Conservation (phyloP, 1,139 yeast genomes). For the Kodamaea anthophila region DNA sequence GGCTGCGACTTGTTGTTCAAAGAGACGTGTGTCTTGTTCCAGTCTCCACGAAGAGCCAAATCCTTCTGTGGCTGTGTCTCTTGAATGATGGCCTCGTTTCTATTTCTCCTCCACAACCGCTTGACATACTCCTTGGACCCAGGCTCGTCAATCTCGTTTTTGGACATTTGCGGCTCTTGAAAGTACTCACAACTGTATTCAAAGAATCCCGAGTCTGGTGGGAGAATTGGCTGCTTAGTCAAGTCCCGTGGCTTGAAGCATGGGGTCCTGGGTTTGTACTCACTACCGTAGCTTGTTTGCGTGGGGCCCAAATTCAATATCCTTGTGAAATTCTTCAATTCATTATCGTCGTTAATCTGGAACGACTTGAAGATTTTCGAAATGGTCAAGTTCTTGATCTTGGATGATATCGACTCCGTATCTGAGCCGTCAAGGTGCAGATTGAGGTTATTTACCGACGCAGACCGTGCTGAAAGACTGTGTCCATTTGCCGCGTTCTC, state of each 20-base stretch:
- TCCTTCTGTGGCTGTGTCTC: slow-evolving; percentile 89
- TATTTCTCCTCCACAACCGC: slow-evolving; percentile 81
- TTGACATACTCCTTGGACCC: slow-evolving; percentile 84
- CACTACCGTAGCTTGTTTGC: slow-evolving; percentile 44
- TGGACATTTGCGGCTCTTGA: slow-evolving; percentile 94
- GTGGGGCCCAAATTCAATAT: slow-evolving; percentile 38
- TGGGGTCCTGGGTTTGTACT: slow-evolving; percentile 46
- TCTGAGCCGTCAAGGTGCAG: slow-evolving; percentile 19
- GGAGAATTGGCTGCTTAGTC: slow-evolving; percentile 40
- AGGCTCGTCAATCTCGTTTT: slow-evolving; percentile 83
- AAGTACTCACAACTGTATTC: slow-evolving; percentile 89
- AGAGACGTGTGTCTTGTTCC: slow-evolving; percentile 63
- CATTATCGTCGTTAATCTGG: slow-evolving; percentile 37
- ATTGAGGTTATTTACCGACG: slow-evolving; percentile 24
- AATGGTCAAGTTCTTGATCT: slow-evolving; percentile 34
- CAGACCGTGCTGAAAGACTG: slow-evolving; percentile 25
- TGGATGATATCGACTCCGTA: slow-evolving; percentile 32
- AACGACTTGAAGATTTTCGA: slow-evolving; percentile 40
- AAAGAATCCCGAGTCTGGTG: slow-evolving; percentile 69
- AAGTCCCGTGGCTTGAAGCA: slow-evolving; percentile 40
- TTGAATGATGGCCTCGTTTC: slow-evolving; percentile 81
- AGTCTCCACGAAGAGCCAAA: slow-evolving; percentile 74
- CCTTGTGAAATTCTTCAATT: slow-evolving; percentile 31
- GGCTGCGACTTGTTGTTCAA: slow-evolving; percentile 79
- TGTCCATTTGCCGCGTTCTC: slow-evolving; percentile 27